phyloP scores from a whole-genome alignment of 108 stramenopile species.

The Fragilariopsis cylindrus region DNA sequence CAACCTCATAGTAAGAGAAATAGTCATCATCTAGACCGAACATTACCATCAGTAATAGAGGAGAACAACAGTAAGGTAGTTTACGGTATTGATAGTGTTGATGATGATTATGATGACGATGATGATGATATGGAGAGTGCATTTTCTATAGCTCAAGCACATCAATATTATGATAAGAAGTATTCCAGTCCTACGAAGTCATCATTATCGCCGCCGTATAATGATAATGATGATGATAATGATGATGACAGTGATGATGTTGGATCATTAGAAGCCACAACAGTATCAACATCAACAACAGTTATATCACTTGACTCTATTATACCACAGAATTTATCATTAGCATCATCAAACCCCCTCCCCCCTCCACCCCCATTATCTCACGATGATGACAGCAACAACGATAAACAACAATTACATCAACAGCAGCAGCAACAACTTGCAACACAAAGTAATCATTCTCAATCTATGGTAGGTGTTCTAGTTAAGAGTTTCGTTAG shows the following conservation, averaged over 20 bases:
- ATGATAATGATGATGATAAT: no score
- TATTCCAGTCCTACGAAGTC: no score
- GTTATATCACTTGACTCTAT: not conserved
- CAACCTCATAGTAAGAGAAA: not conserved
- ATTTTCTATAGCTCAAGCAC: no score
- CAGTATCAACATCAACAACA: not conserved
- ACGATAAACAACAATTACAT: not conserved
- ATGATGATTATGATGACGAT: not conserved
- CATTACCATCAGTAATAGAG: not conserved
- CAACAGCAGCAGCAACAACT: not conserved
- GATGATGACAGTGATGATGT: not conserved
- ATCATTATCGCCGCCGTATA: no score
- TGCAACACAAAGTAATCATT: not conserved
- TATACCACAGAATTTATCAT: constrained; percentile 4
- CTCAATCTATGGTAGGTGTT: not conserved
- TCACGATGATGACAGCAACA: not conserved
- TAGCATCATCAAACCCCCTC: not conserved
- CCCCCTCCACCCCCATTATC: not conserved
- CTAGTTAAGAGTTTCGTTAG: not conserved
- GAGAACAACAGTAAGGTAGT: not conserved
- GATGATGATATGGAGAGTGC: not conserved
- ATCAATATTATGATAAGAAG: no score
- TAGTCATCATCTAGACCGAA: not conserved
- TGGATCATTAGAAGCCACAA: not conserved
- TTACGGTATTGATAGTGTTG: not conserved